phyloP scores from a whole-genome alignment of 805 yeast species.

The Kazachstania taianensis region DNA sequence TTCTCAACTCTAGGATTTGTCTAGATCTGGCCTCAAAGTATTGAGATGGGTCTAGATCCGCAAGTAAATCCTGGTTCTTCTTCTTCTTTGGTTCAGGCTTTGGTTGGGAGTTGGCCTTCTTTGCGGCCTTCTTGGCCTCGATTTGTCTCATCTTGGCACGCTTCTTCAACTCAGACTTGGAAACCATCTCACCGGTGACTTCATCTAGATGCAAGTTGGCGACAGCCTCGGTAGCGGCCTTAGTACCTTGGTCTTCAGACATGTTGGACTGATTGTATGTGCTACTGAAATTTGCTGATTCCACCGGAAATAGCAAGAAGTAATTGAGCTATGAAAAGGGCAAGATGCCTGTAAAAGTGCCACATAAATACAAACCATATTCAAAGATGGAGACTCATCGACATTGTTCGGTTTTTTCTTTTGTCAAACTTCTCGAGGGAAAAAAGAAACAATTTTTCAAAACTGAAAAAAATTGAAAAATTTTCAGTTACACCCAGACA shows the following conservation, averaged over 20 bases:
- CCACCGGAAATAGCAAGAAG: too few relatives aligned
- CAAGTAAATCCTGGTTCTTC: conserved; percentile 45
- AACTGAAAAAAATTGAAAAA: too few relatives aligned
- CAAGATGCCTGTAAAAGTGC: too few relatives aligned
- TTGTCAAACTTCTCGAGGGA: too few relatives aligned
- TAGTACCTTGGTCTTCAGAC: conserved; percentile 38
- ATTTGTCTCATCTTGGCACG: conserved; percentile 82
- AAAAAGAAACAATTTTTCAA: too few relatives aligned
- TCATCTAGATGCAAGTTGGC: conserved; percentile 80
- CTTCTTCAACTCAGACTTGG: conserved; percentile 92
- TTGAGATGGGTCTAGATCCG: conserved; percentile 90
- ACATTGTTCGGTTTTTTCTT: too few relatives aligned
- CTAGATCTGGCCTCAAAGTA: conserved; percentile 87
- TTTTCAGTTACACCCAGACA: too few relatives aligned
- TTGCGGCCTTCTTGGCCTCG: conserved; percentile 86
- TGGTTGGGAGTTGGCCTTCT: conserved; percentile 52
- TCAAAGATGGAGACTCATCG: too few relatives aligned
- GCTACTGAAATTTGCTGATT: too few relatives aligned
- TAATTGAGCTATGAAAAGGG: too few relatives aligned
- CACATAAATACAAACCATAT: too few relatives aligned
- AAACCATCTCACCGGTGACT: conserved; percentile 91
- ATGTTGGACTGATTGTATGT: too few relatives aligned
- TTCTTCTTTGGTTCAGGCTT: conserved; percentile 40
- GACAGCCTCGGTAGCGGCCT: conserved; percentile 61
- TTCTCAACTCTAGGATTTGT: conserved; percentile 74